Evolutionary conservation across 192 early-diverging fungal genomes (phyloP).

Genomic region (Backusella morwellensis): DNA sequence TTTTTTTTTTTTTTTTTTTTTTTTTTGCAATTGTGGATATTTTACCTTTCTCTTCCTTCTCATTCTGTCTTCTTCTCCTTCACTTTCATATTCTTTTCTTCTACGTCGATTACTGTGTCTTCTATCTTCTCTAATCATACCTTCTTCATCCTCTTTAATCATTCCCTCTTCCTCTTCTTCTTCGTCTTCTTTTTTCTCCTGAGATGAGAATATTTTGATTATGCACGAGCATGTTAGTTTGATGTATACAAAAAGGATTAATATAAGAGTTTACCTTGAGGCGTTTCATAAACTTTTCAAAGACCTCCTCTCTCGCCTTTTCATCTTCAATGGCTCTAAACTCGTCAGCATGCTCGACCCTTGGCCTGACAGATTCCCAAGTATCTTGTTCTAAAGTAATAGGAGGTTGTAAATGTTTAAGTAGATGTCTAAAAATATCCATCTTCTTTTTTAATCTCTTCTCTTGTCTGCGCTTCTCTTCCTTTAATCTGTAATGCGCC

Average conservation of each 20-base stretch:
- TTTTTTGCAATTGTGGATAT: no score
- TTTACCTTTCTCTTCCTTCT: conserved; percentile 34
- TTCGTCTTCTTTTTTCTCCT: conserved; percentile 43
- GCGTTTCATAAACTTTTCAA: conserved; percentile 68
- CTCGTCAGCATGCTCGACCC: conserved; percentile 53
- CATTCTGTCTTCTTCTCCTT: conserved; percentile 19
- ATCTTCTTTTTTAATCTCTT: conserved; percentile 68
- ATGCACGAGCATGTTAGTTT: background rate
- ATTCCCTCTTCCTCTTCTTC: conserved; percentile 44
- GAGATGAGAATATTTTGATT: background rate
- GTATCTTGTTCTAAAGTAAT: conserved; percentile 50
- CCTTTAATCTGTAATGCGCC: conserved; percentile 58
- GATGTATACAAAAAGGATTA: background rate
- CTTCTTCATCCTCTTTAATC: conserved; percentile 64
- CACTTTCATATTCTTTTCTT: conserved; percentile 28
- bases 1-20: no score
- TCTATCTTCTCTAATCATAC: conserved; percentile 52
- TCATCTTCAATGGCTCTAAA: conserved; percentile 69
- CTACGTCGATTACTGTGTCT: conserved; percentile 28
- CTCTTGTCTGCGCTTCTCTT: conserved; percentile 69
- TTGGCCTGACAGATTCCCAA: conserved; percentile 66
- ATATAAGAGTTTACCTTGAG: conserved; percentile 47
- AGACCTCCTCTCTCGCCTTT: conserved; percentile 62
- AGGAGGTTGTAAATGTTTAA: conserved; percentile 60
- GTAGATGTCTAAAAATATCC: conserved; percentile 72